Evolutionary conservation across 768 basidiomycete genomes (phyloP), one percentile per base, ranked within the genome.

Genomic region (Paxillus ammoniavirescens): DNA sequence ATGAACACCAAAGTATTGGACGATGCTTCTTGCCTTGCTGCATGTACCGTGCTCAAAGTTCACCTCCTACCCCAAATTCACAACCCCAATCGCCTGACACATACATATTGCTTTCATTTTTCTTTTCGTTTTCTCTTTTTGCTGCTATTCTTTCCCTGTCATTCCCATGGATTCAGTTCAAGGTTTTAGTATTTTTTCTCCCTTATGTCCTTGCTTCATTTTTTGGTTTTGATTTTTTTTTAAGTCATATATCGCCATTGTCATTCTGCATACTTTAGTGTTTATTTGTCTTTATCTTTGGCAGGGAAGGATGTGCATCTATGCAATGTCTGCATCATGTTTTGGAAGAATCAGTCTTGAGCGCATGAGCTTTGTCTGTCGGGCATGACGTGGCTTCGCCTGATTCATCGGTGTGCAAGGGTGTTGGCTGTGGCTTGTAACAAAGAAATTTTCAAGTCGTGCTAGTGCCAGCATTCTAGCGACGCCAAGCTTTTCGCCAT

Each of bases 221-320:
- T 55, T 55, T 67, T 65, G 51, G 65, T 67, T 59, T 47, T 47
- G 15, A 49, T 45, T 36, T 37, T 38, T 37, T 38, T 51, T 26
- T 44, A 50, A 38, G 35, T 58, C 42, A 47, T 31, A 38, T 37
- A 17, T 55, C 41, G 36, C 15, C 40, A 44, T 35, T 46, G 49
- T n/a, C 30, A 8, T 42, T 43, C 53, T 55, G 55, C 62, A 67
- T 69, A 60, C 56, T 44, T 60, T 61, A 65, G 41, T 54, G 55
- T 60, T 69, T 69, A 71, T 69, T 65, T 65, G 65, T 68, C 53
- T 71, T 71, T 68, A 71, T 68, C 69, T 49, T 59, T 59, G 47
- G 42, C 50, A 51, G 41, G 56, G 60, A 53, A 57, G 53, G 56
- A 57, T 50, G 58, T 59, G 60, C 65, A 63, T 59, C 58, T 54